Base-by-base conservation (phyloP, 140 eudicot genomes). In the Flaveria floridana region DNA sequence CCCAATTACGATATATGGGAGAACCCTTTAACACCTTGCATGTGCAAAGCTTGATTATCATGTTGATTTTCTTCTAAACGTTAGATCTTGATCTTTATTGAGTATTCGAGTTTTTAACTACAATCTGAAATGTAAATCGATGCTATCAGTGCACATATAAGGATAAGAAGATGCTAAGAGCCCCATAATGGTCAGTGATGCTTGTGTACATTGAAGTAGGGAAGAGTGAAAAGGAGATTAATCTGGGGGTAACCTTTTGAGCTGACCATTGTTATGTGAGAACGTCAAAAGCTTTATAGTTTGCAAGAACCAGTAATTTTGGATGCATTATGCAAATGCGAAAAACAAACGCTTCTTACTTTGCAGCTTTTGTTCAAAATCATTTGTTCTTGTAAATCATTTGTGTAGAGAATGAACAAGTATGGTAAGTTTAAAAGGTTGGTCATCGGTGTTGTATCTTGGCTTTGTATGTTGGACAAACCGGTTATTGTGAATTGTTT, bases 1-100 rank as follows among this genome's bases (percentile, higher is more conserved):
- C 98, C 96, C 18, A 89, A 92, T 74, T 92, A 92, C 66, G 98
- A 92, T 79, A 87, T 92, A 7, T 92, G 98, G 98, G 98, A 92
- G 77, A 92, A 92, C 83, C 98, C 98, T 57, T 82, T 92, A 83
- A 89, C 98, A 11, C 95, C 98, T 79, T 92, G 98, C 87, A 92
- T 92, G 98, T 92, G 98, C 87, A 89, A 87, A 85, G 85, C 95
- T 25, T 91, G 87, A 91, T 65, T 44, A 23, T 57, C 51, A 6
- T 57, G 63, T 13, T 41, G 12, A 25, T 44, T 55, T 70, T 77
- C 76, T 46, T 77, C 48, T 57, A 47, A 78, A 78, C 56, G 72
- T 78, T 18, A 69, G 42, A 70, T 68, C 69, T 55, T 41, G 70
- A 76, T 77, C 76, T 75, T 69, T 69, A 44, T 13, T 77, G 79